phyloP scores from a whole-genome alignment of 2,329 filamentous ascomycete genomes.

The Furcasterigmium furcatum region DNA sequence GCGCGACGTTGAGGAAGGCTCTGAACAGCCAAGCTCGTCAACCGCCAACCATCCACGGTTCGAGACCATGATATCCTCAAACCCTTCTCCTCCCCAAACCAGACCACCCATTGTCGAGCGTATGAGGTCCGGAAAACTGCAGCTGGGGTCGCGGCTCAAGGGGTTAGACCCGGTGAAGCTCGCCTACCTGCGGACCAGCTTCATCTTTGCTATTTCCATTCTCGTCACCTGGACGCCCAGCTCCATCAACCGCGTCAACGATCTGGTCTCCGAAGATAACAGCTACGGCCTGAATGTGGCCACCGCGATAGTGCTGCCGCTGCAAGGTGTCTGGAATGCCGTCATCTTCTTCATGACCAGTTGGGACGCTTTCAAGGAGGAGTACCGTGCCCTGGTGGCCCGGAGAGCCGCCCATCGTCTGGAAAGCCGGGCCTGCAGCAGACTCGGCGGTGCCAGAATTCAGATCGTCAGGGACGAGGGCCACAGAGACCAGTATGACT shows the following conservation, averaged over 20 bases:
- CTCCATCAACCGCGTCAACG: slow-evolving; percentile 72
- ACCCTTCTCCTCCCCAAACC: slow-evolving; percentile 6
- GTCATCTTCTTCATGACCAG: slow-evolving; percentile 73
- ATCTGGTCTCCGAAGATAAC: slow-evolving; percentile 49
- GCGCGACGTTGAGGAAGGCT: slow-evolving; percentile 1
- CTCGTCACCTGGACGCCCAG: slow-evolving; percentile 63
- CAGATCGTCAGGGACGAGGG: slow-evolving; percentile 2
- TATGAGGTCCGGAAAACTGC: slow-evolving; percentile 14
- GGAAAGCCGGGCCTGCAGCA: slow-evolving; percentile 3
- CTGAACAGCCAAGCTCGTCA: slow-evolving; percentile 4
- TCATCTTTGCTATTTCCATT: slow-evolving; percentile 58
- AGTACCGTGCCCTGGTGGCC: slow-evolving; percentile 12
- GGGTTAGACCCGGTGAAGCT: slow-evolving; percentile 56
- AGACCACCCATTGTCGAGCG: slow-evolving; percentile 10
- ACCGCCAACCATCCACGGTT: slow-evolving; percentile 8
- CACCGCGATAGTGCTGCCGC: slow-evolving; percentile 68
- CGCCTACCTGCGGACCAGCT: slow-evolving; percentile 58
- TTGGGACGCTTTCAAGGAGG: slow-evolving; percentile 36
- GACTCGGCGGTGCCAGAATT: slow-evolving; percentile 2
- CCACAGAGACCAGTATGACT: not conserved
- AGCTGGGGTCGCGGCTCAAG: slow-evolving; percentile 27
- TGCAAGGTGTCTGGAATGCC: slow-evolving; percentile 80
- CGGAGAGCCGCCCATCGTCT: slow-evolving; percentile 3
- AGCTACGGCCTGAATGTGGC: slow-evolving; percentile 66
- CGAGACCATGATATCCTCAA: slow-evolving; percentile 20